These are phyloP conservation scores for Penicillium tannophilum DNA, from an alignment of 495 filamentous ascomycete genomes.

Conservation along the genomic window DNA sequence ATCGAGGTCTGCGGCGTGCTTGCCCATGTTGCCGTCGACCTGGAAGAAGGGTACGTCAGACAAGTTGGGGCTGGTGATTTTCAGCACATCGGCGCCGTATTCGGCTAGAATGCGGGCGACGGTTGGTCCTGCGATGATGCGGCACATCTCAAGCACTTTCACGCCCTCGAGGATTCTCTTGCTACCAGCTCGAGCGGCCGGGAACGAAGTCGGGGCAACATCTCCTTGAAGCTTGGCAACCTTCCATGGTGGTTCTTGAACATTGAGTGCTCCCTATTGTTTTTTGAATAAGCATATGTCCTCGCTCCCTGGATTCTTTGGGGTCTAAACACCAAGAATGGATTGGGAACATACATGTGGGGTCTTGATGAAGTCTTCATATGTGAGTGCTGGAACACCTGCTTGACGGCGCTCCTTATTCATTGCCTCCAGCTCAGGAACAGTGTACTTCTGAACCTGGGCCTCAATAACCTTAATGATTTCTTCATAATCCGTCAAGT, in stretches of 20 bases:
- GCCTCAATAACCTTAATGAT: constrained; percentile 68
- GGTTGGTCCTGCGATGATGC: constrained; percentile 60
- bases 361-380: constrained; percentile 64
- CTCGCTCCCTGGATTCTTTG: neutral
- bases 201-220: constrained; percentile 58
- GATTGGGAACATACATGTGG: constrained; percentile 50
- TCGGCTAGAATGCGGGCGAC: constrained; percentile 67
- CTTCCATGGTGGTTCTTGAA: constrained; percentile 55
- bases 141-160: constrained; percentile 69
- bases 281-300: constrained; percentile 18
- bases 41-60: constrained; percentile 81
- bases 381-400: constrained; percentile 65
- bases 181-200: constrained; percentile 29
- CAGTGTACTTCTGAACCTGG: constrained; percentile 64
- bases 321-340: neutral
- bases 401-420: constrained; percentile 65
- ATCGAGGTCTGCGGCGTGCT: constrained; percentile 60
- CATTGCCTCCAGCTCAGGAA: constrained; percentile 63
- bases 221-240: constrained; percentile 48
- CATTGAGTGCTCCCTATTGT: constrained; percentile 47
- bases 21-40: constrained; percentile 76
- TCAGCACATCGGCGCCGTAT: constrained; percentile 68
- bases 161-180: constrained; percentile 36
- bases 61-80: constrained; percentile 67
- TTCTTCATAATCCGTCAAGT: constrained; percentile 65